A percentile compares a stretch with the other conserved stretches of the same genome.
These are phyloP conservation scores for Pyrenophora graminea DNA, from an alignment of 2,329 filamentous ascomycete species.

Conservation along the genomic window DNA sequence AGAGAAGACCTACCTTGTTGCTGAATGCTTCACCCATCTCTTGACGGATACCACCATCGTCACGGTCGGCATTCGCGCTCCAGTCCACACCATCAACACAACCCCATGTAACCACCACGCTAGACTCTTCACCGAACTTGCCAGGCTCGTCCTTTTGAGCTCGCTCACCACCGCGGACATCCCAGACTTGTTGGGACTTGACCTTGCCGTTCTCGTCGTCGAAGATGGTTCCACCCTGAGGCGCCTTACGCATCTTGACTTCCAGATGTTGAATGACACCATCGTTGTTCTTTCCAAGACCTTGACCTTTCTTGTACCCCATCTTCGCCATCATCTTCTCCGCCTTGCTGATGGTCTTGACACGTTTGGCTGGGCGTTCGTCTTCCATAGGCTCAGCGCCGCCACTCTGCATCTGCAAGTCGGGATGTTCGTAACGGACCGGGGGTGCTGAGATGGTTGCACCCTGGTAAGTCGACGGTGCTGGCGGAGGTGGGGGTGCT, in stretches of 20 bases:
- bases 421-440: constrained; percentile 65
- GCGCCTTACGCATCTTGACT: constrained; percentile 50
- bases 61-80: constrained; percentile 70
- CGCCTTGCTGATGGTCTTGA: constrained; percentile 54
- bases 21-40: constrained; percentile 95
- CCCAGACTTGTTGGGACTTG: constrained; percentile 57
- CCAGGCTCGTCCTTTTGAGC: constrained; percentile 42
- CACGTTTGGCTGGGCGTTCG: constrained; percentile 50
- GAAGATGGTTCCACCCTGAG: constrained; percentile 23
- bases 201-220: constrained; percentile 56
- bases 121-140: constrained; percentile 64
- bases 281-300: constrained; percentile 78
- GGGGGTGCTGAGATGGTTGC: constrained; percentile 77
- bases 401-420: constrained; percentile 16
- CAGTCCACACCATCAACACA: constrained; percentile 89
- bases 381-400: constrained; percentile 19
- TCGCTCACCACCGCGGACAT: constrained; percentile 74
- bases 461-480: constrained; percentile 44
- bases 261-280: constrained; percentile 87
- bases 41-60: constrained; percentile 71
- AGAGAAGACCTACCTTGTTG: constrained; percentile 62
- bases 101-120: constrained; percentile 78
- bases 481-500: constrained; percentile 39
- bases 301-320: constrained; percentile 86
- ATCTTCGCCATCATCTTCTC: constrained; percentile 90